Base-by-base conservation (phyloP, 352 stramenopile genomes). In the Globisporangium recalcitrans region DNA sequence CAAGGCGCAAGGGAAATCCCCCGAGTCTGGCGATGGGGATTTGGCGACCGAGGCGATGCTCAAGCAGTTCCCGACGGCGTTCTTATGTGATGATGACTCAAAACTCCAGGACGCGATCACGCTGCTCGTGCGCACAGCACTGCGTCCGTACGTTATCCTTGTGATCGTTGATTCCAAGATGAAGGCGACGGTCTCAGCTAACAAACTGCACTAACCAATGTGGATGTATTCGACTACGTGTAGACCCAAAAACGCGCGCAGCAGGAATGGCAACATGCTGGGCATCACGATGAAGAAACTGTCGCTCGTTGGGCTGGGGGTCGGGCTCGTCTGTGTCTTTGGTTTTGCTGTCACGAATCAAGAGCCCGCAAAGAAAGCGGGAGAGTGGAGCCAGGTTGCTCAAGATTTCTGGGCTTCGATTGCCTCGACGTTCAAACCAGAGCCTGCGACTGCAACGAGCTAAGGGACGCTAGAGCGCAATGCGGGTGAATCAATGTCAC, bases 201-300 rank as follows among this genome's bases (percentile, higher is more conserved):
- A 34, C 31, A n/a, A n/a, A n/a, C n/a, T n/a, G n/a, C n/a, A n/a
- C n/a, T n/a, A n/a, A n/a, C n/a, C n/a, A n/a, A n/a, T n/a, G n/a
- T n/a, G n/a, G n/a, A n/a, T n/a, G n/a, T n/a, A n/a, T n/a, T n/a
- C n/a, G n/a, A n/a, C n/a, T n/a, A n/a, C n/a, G n/a, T 46, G 8
- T 29, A 85, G 75, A 13, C 77, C 77, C 10, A 75, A 74, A 54
- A 86, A 86, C 21, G 77, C 73, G 27, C 75, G 71, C n/a, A 75
- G 62, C n/a, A 81, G 72, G 42, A 69, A 62, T 8, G 63, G 71
- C 24, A 78, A 68, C 40, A 76, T 62, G 54, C 7, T 73, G 24
- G 63, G 60, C 0, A 57, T 61, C 27, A 63, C 56, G 13, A 65
- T 60, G 48, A 72, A 52, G 4, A 58, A 55, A 13, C 24, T 74